A percentile compares a stretch with the other conserved stretches of the same genome.
Evolutionary conservation across 805 yeast species (phyloP).

Genomic region (Hemisphaericaspora nanyangensis): DNA sequence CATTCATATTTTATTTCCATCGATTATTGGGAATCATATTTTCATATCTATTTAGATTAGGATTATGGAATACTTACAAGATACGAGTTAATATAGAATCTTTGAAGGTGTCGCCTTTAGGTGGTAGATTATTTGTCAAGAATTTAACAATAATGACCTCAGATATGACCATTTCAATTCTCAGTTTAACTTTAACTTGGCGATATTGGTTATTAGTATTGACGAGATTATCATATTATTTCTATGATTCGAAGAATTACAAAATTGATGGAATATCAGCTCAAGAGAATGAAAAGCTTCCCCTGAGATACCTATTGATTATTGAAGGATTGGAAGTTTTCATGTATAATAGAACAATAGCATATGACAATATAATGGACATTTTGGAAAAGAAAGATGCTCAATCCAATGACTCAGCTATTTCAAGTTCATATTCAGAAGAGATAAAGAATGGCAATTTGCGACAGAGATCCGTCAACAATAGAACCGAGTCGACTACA

Average conservation of each 20-base stretch:
- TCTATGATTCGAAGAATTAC: slow-evolving; percentile 7
- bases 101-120: slow-evolving; percentile 70
- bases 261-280: slow-evolving; percentile 5
- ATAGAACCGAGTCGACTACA: slow-evolving; percentile 3
- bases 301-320: slow-evolving; percentile 53
- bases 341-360: slow-evolving; percentile 71
- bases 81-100: slow-evolving; percentile 68
- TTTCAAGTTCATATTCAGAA: slow-evolving; percentile 7
- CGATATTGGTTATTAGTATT: slow-evolving; percentile 70
- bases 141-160: slow-evolving; percentile 71
- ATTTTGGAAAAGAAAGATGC: slow-evolving; percentile 16
- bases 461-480: slow-evolving; percentile 6
- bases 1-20: slow-evolving; percentile 72
- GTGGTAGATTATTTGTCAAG: slow-evolving; percentile 77
- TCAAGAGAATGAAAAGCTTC: slow-evolving; percentile 44
- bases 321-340: slow-evolving; percentile 81
- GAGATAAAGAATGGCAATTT: slow-evolving; percentile 4
- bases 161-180: slow-evolving; percentile 65
- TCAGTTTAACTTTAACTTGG: slow-evolving; percentile 82
- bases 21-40: slow-evolving; percentile 62
- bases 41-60: slow-evolving; percentile 46
- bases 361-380: slow-evolving; percentile 65
- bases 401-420: neutral
- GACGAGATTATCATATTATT: slow-evolving; percentile 38
- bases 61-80: slow-evolving; percentile 61